Conservation (phyloP, 495 filamentous ascomycete genomes). For the Penicillium silybi region DNA sequence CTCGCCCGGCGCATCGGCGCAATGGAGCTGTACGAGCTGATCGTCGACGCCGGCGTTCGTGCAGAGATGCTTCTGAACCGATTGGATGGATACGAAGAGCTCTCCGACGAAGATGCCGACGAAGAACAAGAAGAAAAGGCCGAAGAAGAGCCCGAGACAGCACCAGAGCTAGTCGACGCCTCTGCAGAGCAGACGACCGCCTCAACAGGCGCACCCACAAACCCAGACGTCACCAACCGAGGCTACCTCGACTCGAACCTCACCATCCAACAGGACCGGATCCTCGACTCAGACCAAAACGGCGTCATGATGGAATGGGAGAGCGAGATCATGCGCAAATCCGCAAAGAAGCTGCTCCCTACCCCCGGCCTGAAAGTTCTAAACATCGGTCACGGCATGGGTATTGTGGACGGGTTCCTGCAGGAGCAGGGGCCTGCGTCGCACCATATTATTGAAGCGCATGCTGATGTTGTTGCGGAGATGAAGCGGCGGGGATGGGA, state of each 20-base stretch:
- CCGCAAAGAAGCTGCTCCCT: constrained; percentile 61
- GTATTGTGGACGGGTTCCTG: constrained; percentile 86
- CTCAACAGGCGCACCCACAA: constrained; percentile 14
- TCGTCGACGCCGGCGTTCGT: constrained; percentile 88
- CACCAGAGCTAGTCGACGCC: constrained; percentile 31
- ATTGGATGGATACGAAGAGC: constrained; percentile 71
- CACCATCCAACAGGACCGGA: constrained; percentile 66
- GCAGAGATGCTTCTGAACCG: constrained; percentile 80
- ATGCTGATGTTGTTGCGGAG: constrained; percentile 71
- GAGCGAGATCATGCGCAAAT: constrained; percentile 78
- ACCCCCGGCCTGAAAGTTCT: constrained; percentile 63
- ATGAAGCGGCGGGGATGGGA: constrained; percentile 63
- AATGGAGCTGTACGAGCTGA: constrained; percentile 71
- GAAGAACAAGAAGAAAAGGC: constrained; percentile 34
- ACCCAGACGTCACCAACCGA: constrained; percentile 53
- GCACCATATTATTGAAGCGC: constrained; percentile 92
- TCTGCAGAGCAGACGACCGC: constrained; percentile 12
- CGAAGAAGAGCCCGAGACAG: constrained; percentile 16
- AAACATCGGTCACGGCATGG: constrained; percentile 96
- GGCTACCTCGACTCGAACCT: constrained; percentile 76
- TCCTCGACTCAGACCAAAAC: constrained; percentile 77
- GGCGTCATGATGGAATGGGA: constrained; percentile 99
- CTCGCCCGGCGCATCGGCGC: constrained; percentile 68
- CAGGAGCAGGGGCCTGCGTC: constrained; percentile 57
- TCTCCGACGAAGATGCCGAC: constrained; percentile 61